These are phyloP conservation scores for Hibiscus trionum DNA, from an alignment of 345 rosid species.

Conservation along the genomic window DNA sequence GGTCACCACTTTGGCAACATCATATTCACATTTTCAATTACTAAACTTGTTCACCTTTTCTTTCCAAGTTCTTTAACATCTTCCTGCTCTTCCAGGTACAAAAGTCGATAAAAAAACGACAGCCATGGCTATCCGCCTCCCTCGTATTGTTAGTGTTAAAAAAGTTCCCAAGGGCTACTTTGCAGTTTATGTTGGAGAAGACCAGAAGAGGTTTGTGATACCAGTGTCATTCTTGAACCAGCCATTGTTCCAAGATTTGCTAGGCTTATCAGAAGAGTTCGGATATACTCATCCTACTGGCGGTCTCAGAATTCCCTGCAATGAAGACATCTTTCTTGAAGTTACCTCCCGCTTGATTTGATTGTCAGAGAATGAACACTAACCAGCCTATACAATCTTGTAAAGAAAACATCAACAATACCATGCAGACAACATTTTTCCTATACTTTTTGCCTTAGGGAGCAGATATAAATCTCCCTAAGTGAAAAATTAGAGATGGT, in stretches of 20 bases:
- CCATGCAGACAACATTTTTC: neutral
- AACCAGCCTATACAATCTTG: neutral
- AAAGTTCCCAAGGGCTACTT: neutral
- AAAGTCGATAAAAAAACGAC: neutral
- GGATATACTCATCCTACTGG: conserved; percentile 34
- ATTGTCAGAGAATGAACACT: neutral
- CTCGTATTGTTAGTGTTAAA: neutral
- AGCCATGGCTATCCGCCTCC: neutral
- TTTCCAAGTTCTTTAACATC: no score
- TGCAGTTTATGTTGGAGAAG: neutral
- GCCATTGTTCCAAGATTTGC: conserved; percentile 23
- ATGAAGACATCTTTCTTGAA: conserved; percentile 21
- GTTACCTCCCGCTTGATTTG: neutral
- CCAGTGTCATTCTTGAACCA: conserved; percentile 26
- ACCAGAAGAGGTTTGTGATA: conserved; percentile 26
- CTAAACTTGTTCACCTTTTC: neutral
- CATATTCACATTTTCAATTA: neutral
- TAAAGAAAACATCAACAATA: neutral
- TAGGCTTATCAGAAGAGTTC: conserved; percentile 29
- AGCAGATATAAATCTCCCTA: no score
- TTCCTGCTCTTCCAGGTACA: neutral
- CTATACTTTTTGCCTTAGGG: neutral
- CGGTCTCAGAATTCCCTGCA: conserved; percentile 32
- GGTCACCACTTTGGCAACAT: neutral
- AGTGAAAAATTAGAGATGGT: neutral